These are phyloP conservation scores for Coemansia reversa DNA, from an alignment of 192 early-diverging fungal genomes.

Conservation along the genomic window DNA sequence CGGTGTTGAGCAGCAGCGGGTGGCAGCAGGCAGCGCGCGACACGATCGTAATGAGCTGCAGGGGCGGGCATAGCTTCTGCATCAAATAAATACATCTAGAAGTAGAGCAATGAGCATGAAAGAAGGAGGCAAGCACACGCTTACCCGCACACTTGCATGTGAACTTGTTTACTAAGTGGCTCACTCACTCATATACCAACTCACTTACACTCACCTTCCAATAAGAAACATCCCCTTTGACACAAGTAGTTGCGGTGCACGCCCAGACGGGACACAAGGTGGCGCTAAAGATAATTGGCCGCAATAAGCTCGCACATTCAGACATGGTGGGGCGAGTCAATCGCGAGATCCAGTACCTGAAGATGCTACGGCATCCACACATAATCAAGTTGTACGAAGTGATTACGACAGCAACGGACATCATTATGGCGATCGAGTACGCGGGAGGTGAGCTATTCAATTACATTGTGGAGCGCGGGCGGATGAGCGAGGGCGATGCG, in stretches of 20 bases:
- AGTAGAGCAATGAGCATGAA: too few species aligned
- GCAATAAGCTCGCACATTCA: slow-evolving; percentile 86
- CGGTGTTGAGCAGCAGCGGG: too few species aligned
- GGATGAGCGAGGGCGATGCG: slow-evolving; percentile 82
- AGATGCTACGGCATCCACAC: slow-evolving; percentile 92
- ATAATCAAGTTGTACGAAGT: slow-evolving; percentile 99
- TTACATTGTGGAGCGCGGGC: slow-evolving; percentile 79
- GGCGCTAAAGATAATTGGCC: slow-evolving; percentile 94
- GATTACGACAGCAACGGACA: slow-evolving; percentile 93
- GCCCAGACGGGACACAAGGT: slow-evolving; percentile 94
- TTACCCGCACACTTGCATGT: too few species aligned
- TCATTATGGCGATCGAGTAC: slow-evolving; percentile 94
- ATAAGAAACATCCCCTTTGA: not conserved
- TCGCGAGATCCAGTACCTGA: slow-evolving; percentile 96
- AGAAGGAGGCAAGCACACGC: too few species aligned
- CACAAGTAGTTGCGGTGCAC: slow-evolving; percentile 85
- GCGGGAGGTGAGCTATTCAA: slow-evolving; percentile 84
- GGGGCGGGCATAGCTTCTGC: too few species aligned
- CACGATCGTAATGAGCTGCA: too few species aligned
- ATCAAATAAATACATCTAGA: too few species aligned
- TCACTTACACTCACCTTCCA: not conserved
- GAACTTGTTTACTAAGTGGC: too few species aligned
- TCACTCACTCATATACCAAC: not conserved
- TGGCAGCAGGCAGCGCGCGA: too few species aligned
- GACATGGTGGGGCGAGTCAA: slow-evolving; percentile 96